A percentile compares a stretch with the other conserved stretches of the same genome.
These are phyloP conservation scores for Spizellomyces punctatus DNA, from an alignment of 192 early-diverging fungal genomes.

Conservation along the genomic window DNA sequence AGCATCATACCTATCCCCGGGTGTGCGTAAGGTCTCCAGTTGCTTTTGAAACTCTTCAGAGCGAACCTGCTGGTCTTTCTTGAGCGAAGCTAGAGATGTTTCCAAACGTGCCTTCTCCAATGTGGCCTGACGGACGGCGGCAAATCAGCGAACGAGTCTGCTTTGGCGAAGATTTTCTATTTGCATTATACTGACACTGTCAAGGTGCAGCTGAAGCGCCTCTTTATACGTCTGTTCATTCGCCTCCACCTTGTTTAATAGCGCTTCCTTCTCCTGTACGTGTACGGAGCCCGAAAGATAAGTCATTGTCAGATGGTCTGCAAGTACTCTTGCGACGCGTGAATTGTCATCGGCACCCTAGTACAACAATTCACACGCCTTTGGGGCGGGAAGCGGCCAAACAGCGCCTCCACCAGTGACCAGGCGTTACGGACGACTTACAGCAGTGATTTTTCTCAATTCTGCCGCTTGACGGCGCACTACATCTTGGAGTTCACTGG, in stretches of 20 bases:
- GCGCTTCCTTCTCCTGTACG: slow-evolving; percentile 31
- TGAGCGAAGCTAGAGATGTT: slow-evolving; percentile 12
- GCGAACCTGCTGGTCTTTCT: slow-evolving; percentile 22
- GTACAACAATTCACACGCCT: too few relatives aligned
- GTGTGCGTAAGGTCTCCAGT: slow-evolving; percentile 4
- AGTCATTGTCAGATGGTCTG: too few relatives aligned
- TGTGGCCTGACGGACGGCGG: slow-evolving; percentile 10
- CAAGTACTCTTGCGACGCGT: too few relatives aligned
- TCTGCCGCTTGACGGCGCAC: slow-evolving; percentile 21
- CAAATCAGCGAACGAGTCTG: neutral
- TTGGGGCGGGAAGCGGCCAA: too few relatives aligned
- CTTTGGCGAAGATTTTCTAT: too few relatives aligned
- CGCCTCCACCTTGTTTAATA: slow-evolving; percentile 22
- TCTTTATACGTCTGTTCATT: slow-evolving; percentile 31
- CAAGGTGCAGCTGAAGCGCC: slow-evolving; percentile 34
- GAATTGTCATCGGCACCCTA: too few relatives aligned
- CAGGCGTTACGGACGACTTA: slow-evolving; percentile 1
- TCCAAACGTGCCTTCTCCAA: slow-evolving; percentile 28
- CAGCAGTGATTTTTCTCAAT: slow-evolving; percentile 9
- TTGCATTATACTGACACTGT: slow-evolving; percentile 4
- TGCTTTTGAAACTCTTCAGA: slow-evolving; percentile 28
- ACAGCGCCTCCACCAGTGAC: too few relatives aligned
- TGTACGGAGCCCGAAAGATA: neutral
- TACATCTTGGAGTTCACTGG: neutral
- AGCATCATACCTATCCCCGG: neutral